phyloP scores from a whole-genome alignment of 2,329 filamentous ascomycete species.

The Fusarium nisikadoi region DNA sequence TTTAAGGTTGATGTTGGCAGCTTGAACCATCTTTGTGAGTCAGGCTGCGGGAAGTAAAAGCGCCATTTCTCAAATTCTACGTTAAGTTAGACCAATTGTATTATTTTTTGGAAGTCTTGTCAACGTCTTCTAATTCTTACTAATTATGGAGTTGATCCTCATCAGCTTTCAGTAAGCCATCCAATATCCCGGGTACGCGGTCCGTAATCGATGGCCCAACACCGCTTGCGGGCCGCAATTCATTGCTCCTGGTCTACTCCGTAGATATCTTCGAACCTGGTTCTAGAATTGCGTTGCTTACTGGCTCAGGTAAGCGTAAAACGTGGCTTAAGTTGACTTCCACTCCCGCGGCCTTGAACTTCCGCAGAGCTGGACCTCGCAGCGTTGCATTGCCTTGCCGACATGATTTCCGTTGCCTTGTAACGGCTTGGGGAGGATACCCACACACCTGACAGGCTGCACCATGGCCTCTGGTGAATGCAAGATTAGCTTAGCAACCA shows the following conservation, averaged over 20 bases:
- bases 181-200: not conserved
- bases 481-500: not conserved
- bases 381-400: not conserved
- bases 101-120: not conserved
- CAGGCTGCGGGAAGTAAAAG: not conserved
- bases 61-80: not conserved
- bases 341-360: not conserved
- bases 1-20: not conserved
- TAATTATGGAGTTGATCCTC: not conserved
- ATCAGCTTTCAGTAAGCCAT: constrained; percentile 10
- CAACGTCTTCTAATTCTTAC: not conserved
- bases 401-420: not conserved
- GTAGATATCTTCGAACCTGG: not conserved
- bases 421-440: not conserved
- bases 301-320: not conserved
- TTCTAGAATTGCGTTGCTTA: not conserved
- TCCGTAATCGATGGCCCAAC: not conserved
- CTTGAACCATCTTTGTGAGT: not conserved
- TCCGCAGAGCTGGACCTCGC: not conserved
- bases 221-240: not conserved
- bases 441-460: not conserved
- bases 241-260: not conserved
- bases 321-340: not conserved
- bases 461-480: not conserved
- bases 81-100: not conserved